A percentile compares a stretch with the other conserved stretches of the same genome.
Evolutionary conservation across 768 basidiomycete species (phyloP).

Genomic region (Pholiota microspora): DNA sequence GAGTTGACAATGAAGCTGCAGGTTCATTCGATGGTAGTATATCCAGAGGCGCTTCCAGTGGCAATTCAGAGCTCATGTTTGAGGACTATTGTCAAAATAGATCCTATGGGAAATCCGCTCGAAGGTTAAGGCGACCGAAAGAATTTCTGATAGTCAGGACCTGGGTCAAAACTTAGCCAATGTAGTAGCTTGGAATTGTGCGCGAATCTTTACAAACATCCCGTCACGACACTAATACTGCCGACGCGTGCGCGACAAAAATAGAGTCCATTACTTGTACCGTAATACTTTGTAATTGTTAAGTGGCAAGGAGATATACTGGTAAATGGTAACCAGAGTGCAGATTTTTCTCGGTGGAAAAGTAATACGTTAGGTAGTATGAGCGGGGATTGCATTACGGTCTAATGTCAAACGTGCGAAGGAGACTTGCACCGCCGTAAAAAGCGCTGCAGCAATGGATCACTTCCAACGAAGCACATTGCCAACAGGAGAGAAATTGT

Average conservation of each 20-base stretch:
- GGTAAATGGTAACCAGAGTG: too few species aligned
- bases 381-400: too few species aligned
- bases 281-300: too few species aligned
- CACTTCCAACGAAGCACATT: constrained; percentile 47
- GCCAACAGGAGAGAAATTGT: constrained; percentile 35
- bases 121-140: neutral
- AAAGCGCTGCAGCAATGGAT: constrained; percentile 31
- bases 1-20: neutral
- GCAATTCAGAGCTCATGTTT: neutral
- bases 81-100: too few species aligned
- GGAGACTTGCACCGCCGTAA: neutral
- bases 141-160: neutral
- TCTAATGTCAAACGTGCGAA: too few species aligned
- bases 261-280: too few species aligned
- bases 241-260: neutral
- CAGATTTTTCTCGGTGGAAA: too few species aligned
- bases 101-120: neutral
- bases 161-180: neutral
- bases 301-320: too few species aligned
- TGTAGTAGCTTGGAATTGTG: too few species aligned
- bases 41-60: neutral
- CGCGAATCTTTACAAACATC: too few species aligned
- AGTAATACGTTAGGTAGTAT: too few species aligned
- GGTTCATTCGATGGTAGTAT: neutral
- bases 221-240: too few species aligned